These are phyloP conservation scores for Lipomyces yarrowii DNA, from an alignment of 1,139 yeast genomes.

Conservation along the genomic window DNA sequence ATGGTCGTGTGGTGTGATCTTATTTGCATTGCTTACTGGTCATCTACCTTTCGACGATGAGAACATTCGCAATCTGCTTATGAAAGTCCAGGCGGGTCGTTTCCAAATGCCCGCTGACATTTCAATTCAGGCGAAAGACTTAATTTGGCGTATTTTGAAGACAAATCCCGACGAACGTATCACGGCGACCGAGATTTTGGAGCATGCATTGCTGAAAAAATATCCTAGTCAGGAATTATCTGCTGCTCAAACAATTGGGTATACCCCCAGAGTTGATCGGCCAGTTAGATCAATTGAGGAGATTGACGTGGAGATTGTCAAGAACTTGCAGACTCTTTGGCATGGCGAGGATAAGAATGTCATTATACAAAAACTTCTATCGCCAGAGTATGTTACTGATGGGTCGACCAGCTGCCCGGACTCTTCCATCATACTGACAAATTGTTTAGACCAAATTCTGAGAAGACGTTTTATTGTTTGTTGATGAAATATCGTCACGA, in stretches of 20 bases:
- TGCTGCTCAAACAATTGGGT: slow-evolving; percentile 16
- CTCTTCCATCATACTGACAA: background rate
- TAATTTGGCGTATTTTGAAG: slow-evolving; percentile 77
- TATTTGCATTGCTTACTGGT: slow-evolving; percentile 91
- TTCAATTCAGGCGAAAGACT: slow-evolving; percentile 81
- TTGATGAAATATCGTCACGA: slow-evolving; percentile 82
- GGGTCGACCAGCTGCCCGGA: too few relatives aligned
- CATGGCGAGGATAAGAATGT: slow-evolving; percentile 75
- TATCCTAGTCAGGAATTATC: slow-evolving; percentile 45
- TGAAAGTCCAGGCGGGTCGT: slow-evolving; percentile 89
- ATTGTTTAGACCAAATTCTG: slow-evolving; percentile 59
- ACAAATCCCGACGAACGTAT: slow-evolving; percentile 82
- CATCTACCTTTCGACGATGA: slow-evolving; percentile 97
- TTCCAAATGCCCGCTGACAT: slow-evolving; percentile 81
- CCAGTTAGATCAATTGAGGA: slow-evolving; percentile 57
- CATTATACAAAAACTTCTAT: slow-evolving; percentile 61
- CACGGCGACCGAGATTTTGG: slow-evolving; percentile 67
- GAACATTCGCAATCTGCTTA: slow-evolving; percentile 77
- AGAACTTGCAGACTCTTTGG: slow-evolving; percentile 85
- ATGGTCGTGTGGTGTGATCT: slow-evolving; percentile 97
- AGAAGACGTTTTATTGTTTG: slow-evolving; percentile 86
- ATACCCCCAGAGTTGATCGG: slow-evolving; percentile 36
- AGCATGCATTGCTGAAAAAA: slow-evolving; percentile 77
- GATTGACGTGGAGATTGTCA: slow-evolving; percentile 80
- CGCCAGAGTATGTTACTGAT: slow-evolving; percentile 44